Conservation (phyloP, 1,284 basidiomycete species). For the Ceratobasidium sp. region DNA sequence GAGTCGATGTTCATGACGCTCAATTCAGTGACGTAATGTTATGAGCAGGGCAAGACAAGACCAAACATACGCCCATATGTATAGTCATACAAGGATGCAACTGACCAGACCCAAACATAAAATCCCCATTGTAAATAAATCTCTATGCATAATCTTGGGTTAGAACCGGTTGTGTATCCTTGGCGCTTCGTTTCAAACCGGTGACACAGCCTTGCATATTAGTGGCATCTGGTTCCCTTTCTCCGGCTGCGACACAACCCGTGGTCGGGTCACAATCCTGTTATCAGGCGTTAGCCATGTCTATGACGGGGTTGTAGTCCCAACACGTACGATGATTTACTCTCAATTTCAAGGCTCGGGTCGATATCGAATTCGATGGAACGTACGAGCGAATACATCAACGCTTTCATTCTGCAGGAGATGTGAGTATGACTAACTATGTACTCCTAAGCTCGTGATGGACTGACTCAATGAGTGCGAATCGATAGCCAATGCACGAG, state of each 20-base stretch:
- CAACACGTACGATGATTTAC: conserved; percentile 28
- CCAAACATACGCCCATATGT: too few species aligned
- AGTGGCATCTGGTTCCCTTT: too few species aligned
- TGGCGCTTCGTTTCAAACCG: not conserved
- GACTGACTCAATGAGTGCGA: conserved; percentile 45
- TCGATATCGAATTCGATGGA: conserved; percentile 50
- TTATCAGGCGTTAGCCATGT: not conserved
- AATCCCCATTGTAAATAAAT: not conserved
- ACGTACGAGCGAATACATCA: conserved; percentile 50
- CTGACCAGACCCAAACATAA: too few species aligned
- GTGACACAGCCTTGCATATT: conserved; percentile 23
- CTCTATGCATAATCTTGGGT: not conserved
- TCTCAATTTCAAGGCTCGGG: conserved; percentile 35
- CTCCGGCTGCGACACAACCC: conserved; percentile 30
- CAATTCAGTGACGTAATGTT: too few species aligned
- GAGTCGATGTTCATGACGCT: too few species aligned
- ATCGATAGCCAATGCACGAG: conserved; percentile 45
- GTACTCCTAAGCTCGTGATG: not conserved
- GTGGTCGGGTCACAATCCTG: conserved; percentile 44
- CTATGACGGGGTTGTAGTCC: not conserved
- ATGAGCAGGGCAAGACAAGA: too few species aligned
- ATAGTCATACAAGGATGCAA: too few species aligned
- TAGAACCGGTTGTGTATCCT: not conserved
- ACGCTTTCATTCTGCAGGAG: conserved; percentile 51
- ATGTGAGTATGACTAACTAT: not conserved